phyloP scores from a whole-genome alignment of 1,284 basidiomycete genomes.

The Marasmius sp. region DNA sequence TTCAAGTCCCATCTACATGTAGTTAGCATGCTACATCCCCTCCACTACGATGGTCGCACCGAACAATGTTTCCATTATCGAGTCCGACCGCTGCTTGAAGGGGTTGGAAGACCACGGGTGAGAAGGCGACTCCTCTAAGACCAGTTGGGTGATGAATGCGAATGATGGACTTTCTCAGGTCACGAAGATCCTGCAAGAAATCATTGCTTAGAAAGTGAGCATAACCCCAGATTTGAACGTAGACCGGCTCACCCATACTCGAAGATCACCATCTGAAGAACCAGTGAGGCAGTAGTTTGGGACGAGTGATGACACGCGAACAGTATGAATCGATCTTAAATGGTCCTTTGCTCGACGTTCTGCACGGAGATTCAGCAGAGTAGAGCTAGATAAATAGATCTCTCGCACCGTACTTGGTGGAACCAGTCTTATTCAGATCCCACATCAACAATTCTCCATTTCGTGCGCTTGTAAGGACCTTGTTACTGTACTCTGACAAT shows the following conservation, averaged over 20 bases:
- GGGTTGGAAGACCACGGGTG: conserved; percentile 61
- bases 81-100: conserved; percentile 75
- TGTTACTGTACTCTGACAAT: conserved; percentile 65
- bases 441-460: conserved; percentile 86
- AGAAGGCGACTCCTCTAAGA: conserved; percentile 74
- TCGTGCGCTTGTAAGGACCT: conserved; percentile 80
- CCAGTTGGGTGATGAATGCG: conserved; percentile 73
- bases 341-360: conserved; percentile 77
- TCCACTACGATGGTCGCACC: conserved; percentile 29
- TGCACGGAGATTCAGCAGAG: conserved; percentile 24
- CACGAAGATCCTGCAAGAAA: conserved; percentile 68
- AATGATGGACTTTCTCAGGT: conserved; percentile 66
- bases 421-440: conserved; percentile 72
- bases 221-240: background rate
- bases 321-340: conserved; percentile 71
- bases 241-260: conserved; percentile 68
- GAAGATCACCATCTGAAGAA: conserved; percentile 80
- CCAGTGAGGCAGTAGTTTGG: conserved; percentile 78
- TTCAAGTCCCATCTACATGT: conserved; percentile 73
- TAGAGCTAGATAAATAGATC: conserved; percentile 16
- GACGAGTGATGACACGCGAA: conserved; percentile 62
- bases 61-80: conserved; percentile 74
- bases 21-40: background rate
- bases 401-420: conserved; percentile 66
- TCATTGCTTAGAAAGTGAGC: conserved; percentile 6